A percentile compares a stretch with the other conserved stretches of the same genome.
Evolutionary conservation across 225 moss, liverwort and hornwort genomes (phyloP).

Genomic region (Sphagnum contortum): DNA sequence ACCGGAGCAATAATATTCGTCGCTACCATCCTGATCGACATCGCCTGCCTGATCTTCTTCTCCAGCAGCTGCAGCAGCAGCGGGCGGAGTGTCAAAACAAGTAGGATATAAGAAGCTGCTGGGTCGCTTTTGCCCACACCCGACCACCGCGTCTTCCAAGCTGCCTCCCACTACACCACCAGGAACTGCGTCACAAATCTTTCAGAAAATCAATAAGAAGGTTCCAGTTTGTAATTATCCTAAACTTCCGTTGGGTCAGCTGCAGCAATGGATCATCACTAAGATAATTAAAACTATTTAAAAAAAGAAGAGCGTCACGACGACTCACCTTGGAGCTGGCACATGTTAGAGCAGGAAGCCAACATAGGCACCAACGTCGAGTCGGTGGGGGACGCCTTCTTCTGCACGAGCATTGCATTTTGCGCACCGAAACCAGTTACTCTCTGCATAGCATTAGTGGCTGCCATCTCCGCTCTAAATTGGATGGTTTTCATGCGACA

Average conservation of each 20-base stretch:
- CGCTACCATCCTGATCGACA: slow-evolving; percentile 47
- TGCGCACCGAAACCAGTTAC: slow-evolving; percentile 28
- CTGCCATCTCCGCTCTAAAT: slow-evolving; percentile 9
- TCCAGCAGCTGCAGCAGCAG: too few species aligned
- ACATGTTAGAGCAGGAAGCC: slow-evolving; percentile 61
- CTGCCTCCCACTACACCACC: slow-evolving; percentile 25
- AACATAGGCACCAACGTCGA: slow-evolving; percentile 76
- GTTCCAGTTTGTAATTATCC: too few species aligned
- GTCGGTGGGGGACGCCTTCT: slow-evolving; percentile 63
- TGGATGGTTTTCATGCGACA: too few species aligned
- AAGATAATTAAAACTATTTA: too few species aligned
- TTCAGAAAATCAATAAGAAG: too few species aligned
- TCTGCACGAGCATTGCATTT: slow-evolving; percentile 84
- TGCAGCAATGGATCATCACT: too few species aligned
- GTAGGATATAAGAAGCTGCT: slow-evolving; percentile 19
- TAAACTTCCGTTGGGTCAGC: too few species aligned
- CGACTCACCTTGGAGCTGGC: slow-evolving; percentile 44
- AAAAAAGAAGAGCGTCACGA: background rate
- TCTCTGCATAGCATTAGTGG: slow-evolving; percentile 3
- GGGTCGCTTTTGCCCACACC: slow-evolving; percentile 63
- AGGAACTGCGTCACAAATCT: too few species aligned
- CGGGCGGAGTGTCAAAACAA: slow-evolving; percentile 48
- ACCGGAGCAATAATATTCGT: slow-evolving; percentile 43
- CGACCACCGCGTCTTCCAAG: slow-evolving; percentile 68
- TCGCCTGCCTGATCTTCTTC: slow-evolving; percentile 28